These are phyloP conservation scores for Cryomyces minteri DNA, from an alignment of 495 filamentous ascomycete genomes.

Conservation along the genomic window DNA sequence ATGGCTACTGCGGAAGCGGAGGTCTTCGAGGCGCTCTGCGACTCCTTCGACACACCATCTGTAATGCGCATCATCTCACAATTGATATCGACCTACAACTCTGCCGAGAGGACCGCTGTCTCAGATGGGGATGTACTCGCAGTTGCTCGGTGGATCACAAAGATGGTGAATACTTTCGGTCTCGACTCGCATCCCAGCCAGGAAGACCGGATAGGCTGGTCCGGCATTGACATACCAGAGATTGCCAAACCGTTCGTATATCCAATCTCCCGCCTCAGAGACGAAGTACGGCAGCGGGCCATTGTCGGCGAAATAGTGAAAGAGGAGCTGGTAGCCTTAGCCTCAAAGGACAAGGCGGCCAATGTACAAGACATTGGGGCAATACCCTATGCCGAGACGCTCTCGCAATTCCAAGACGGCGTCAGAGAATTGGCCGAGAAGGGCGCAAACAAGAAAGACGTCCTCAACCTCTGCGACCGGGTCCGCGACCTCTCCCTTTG, in stretches of 20 bases:
- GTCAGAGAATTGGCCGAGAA: conserved; percentile 10
- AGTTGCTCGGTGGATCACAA: conserved; percentile 64
- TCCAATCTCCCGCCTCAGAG: conserved; percentile 14
- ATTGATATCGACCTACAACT: conserved; percentile 55
- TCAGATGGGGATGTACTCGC: conserved; percentile 12
- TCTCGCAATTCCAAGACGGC: conserved; percentile 16
- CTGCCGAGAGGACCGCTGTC: conserved; percentile 26
- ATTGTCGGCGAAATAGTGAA: conserved; percentile 5
- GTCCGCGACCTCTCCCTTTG: conserved; percentile 68
- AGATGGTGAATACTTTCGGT: conserved; percentile 68
- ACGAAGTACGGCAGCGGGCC: conserved; percentile 17
- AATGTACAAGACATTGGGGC: conserved; percentile 7
- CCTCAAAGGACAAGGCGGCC: conserved; percentile 3
- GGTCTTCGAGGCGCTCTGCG: conserved; percentile 48
- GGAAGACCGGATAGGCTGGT: conserved; percentile 59
- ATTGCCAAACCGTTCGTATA: conserved; percentile 20
- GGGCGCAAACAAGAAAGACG: conserved; percentile 16
- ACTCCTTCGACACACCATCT: conserved; percentile 75
- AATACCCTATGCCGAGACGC: conserved; percentile 14
- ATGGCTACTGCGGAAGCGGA: conserved; percentile 46
- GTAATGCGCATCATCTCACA: conserved; percentile 59
- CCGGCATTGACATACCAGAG: conserved; percentile 44
- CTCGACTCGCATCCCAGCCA: conserved; percentile 44
- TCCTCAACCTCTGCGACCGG: conserved; percentile 45
- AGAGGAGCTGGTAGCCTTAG: conserved; percentile 3